A percentile compares a stretch with the other conserved stretches of the same genome.
Evolutionary conservation across 2,329 filamentous ascomycete species (phyloP).

Genomic region (Fusarium virguliforme): DNA sequence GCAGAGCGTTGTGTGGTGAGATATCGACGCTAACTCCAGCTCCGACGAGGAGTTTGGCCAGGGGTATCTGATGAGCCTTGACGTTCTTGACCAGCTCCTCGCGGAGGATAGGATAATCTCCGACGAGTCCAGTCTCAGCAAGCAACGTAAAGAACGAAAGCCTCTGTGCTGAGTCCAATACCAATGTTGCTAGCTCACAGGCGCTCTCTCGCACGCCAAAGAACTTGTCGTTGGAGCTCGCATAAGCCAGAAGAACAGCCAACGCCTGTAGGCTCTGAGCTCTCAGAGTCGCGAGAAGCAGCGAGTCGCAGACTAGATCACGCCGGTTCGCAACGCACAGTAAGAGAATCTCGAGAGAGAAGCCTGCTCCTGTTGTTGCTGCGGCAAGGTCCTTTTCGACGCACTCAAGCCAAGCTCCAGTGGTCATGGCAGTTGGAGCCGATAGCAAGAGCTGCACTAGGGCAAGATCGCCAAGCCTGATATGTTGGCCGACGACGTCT

Average conservation of each 20-base stretch:
- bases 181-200: background rate
- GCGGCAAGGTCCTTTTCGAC: conserved; percentile 16
- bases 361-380: background rate
- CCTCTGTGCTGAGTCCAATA: background rate
- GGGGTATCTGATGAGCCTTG: background rate
- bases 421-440: background rate
- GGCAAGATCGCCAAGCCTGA: background rate
- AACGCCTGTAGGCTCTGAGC: conserved; percentile 12
- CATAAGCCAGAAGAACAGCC: conserved; percentile 22
- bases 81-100: conserved; percentile 21
- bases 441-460: conserved; percentile 14
- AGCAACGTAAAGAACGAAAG: conserved; percentile 8
- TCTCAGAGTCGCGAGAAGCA: background rate
- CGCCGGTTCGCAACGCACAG: background rate
- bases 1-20: conserved; percentile 13
- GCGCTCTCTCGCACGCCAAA: background rate
- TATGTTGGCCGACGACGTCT: background rate
- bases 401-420: background rate
- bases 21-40: conserved; percentile 15
- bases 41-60: conserved; percentile 14
- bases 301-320: fast-evolving
- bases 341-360: conserved; percentile 10
- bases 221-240: conserved; percentile 13
- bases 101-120: conserved; percentile 14
- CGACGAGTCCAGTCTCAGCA: background rate